A percentile compares a stretch with the other conserved stretches of the same genome.
These are phyloP conservation scores for Sporothrix pseudoabietina DNA, from an alignment of 2,329 filamentous ascomycete species.

Conservation along the genomic window DNA sequence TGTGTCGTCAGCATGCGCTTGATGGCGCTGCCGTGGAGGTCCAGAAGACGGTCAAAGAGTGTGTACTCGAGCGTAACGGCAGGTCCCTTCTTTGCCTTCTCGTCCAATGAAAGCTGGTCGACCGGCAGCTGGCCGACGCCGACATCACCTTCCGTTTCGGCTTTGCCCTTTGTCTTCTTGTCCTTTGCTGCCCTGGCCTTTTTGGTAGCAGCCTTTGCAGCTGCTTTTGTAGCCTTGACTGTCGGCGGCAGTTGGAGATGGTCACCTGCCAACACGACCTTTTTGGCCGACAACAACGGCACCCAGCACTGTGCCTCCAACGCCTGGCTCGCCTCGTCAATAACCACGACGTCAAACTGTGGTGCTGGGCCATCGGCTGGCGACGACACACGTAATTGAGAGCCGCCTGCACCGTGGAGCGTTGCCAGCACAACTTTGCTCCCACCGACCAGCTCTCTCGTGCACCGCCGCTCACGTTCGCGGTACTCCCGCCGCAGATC, in stretches of 20 bases:
- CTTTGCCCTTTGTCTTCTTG: not conserved
- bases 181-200: not conserved
- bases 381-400: constrained; percentile 62
- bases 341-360: constrained; percentile 88
- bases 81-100: constrained; percentile 22
- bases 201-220: constrained; percentile 53
- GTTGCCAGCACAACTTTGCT: constrained; percentile 92
- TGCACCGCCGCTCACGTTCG: constrained; percentile 79
- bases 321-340: constrained; percentile 95
- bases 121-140: not conserved
- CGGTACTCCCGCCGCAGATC: constrained; percentile 86
- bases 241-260: constrained; percentile 93
- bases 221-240: constrained; percentile 77
- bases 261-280: constrained; percentile 89
- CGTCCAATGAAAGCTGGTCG: constrained; percentile 41
- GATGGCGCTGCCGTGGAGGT: constrained; percentile 76
- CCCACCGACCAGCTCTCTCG: constrained; percentile 70
- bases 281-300: constrained; percentile 74
- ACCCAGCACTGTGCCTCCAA: constrained; percentile 98
- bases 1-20: constrained; percentile 96
- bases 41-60: constrained; percentile 84
- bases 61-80: constrained; percentile 76
- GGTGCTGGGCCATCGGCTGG: constrained; percentile 51
- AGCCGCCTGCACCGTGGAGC: constrained; percentile 86
- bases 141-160: not conserved